Evolutionary conservation across 257 asterid species (phyloP), one percentile per base, ranked within the genome.

Genomic region (Ehretia macrophylla): DNA sequence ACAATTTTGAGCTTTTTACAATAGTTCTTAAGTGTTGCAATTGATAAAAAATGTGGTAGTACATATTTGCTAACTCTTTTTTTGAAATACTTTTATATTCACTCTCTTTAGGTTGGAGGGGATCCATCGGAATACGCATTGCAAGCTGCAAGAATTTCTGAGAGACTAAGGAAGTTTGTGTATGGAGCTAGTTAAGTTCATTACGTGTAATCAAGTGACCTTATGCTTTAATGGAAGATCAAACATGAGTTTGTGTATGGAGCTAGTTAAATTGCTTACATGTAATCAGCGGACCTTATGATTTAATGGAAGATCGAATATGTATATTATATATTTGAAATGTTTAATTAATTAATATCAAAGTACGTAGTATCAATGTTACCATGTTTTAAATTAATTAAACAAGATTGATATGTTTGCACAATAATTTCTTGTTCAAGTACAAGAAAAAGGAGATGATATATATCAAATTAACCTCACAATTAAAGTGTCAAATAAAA

Each of bases 141-240:
- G 27, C 57, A 10, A 51, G 81, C 75, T 23, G 79, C 75, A 10
- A 68, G 83, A 68, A 72, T 84, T 21, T 70, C 79, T 0, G 74
- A 77, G 66, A 81, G 72, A 59, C 64, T 81, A 11, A 70, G 65
- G 74, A 81, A 77, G 67, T 63, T 56, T 57, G 84, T 77, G 50
- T 58, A 68, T 13, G 63, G 69, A 32, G 35, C 11, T 5, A 62
- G 45, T n/a, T n/a, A n/a, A n/a, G n/a, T 18, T 32, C 8, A 11
- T 50, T 11, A 18, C 17, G 48, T 32, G 56, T 57, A 20, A 3
- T 21, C 11, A 42, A 1, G 8, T 42, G 47, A 10, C 8, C 47
- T 42, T 27, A 1, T 27, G 35, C 47, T 10, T 42, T 42, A 42
- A 27, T 27, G 47, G 14, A 42, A 42, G 47, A 42, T 42, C 47